Evolutionary conservation across 2,329 filamentous ascomycete genomes (phyloP).

Genomic region (Penicillium sp.): DNA sequence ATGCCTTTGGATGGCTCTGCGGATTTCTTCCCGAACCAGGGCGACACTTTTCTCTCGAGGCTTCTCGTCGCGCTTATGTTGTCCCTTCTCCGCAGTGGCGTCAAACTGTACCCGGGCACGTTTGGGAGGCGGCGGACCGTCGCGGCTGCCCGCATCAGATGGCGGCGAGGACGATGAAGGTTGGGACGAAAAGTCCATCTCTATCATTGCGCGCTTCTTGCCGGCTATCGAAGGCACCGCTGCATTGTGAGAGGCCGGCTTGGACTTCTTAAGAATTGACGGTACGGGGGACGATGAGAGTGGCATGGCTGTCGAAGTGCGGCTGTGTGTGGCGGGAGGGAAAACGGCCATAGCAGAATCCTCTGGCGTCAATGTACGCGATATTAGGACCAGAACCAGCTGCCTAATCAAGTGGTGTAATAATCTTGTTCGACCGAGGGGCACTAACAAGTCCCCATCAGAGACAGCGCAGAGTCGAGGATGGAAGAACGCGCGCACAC

Average conservation of each 20-base stretch:
- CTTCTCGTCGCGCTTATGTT: conserved; percentile 37
- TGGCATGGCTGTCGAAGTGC: conserved; percentile 28
- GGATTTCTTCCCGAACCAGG: conserved; percentile 59
- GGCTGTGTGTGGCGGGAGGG: conserved; percentile 25
- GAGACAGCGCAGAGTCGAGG: not conserved
- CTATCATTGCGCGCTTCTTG: conserved; percentile 36
- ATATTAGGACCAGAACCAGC: not conserved
- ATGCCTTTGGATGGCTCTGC: conserved; percentile 54
- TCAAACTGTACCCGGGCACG: conserved; percentile 43
- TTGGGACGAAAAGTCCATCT: conserved; percentile 31
- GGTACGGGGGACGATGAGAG: conserved; percentile 24
- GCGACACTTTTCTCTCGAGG: conserved; percentile 52
- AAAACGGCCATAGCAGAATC: conserved; percentile 31
- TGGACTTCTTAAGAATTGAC: conserved; percentile 36
- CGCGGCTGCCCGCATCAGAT: conserved; percentile 24
- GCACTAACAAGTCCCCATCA: not conserved
- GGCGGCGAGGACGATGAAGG: conserved; percentile 27
- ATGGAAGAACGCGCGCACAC: not conserved
- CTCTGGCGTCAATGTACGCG: not conserved
- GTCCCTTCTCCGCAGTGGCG: conserved; percentile 30
- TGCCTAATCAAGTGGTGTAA: not conserved
- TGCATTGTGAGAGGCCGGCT: conserved; percentile 16
- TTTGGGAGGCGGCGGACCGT: conserved; percentile 33
- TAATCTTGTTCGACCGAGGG: not conserved
- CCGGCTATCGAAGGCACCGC: conserved; percentile 20